Evolutionary conservation across 2,329 filamentous ascomycete genomes (phyloP), one percentile per base, ranked within the genome.

Genomic region (Aspergillus glaucus): DNA sequence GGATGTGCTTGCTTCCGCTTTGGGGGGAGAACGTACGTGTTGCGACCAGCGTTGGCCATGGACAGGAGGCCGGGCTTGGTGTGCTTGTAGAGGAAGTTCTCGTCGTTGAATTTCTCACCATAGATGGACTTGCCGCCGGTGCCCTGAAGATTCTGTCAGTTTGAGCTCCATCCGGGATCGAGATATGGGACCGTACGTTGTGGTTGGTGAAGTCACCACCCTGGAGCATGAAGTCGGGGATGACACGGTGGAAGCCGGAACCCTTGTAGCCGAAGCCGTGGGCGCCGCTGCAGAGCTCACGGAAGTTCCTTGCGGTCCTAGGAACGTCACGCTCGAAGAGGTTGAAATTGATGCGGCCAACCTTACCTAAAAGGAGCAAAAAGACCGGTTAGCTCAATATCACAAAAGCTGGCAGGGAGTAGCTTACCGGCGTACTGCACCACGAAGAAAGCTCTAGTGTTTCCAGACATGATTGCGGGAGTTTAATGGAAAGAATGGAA

Each of bases 211-310:
- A 40, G 14, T 40, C 37, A 79, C 87, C 87, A 68, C 87, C 88
- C 80, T 93, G 88, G 62, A 92, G 84, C 88, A 93, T 93, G 80
- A 93, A 93, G 49, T 87, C 73, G 60, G 86, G 85, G 73, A 93
- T 93, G 74, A 93, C 86, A 62, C 88, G 87, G 80, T 93, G 88
- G 84, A 93, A 93, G 59, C 81, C 79, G 61, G 86, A 90, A 67
- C 81, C 82, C 68, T 79, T 70, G 79, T 92, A 93, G 17, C 46
- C 46, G 7, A 48, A 48, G 5, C 37, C 37, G 3, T 5, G 12
- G 10, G 5, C n/a, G 17, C 37, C 37, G 14, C 10, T 40, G 37
- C 37, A 40, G n/a, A 40, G 37, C 12, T 10, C 37, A 19, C 37
- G 37, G 37, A 40, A 40, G 15, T 40, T 40, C 37, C 15, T 15